These are phyloP conservation scores for Aspergillus asperescens DNA, from an alignment of 495 filamentous ascomycete species.

Conservation along the genomic window DNA sequence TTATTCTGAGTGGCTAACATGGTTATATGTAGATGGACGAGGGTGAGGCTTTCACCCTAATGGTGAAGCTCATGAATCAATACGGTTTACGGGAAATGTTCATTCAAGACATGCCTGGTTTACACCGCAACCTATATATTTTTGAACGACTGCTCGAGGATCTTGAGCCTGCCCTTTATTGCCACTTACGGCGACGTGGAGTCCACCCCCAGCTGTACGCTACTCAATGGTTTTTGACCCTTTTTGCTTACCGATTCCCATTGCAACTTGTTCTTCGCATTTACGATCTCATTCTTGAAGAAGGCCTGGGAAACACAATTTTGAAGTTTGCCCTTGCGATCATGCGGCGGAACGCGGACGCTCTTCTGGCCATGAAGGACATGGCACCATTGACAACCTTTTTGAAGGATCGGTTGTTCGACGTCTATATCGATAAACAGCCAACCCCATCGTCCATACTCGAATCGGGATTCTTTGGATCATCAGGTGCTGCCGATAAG, in stretches of 20 bases:
- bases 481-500: slow-evolving; percentile 82
- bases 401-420: slow-evolving; percentile 89
- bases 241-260: slow-evolving; percentile 98
- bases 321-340: slow-evolving; percentile 89
- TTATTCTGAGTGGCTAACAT: neutral
- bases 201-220: slow-evolving; percentile 92
- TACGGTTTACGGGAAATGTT: slow-evolving; percentile 92
- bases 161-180: slow-evolving; percentile 87
- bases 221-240: slow-evolving; percentile 97
- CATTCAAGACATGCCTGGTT: slow-evolving; percentile 90
- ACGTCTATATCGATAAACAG: slow-evolving; percentile 91
- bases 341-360: slow-evolving; percentile 84
- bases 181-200: slow-evolving; percentile 81
- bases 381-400: slow-evolving; percentile 83
- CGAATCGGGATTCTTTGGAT: slow-evolving; percentile 96
- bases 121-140: slow-evolving; percentile 89
- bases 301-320: slow-evolving; percentile 84
- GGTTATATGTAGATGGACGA: slow-evolving; percentile 73
- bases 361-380: slow-evolving; percentile 80
- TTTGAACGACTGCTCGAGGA: slow-evolving; percentile 95
- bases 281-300: slow-evolving; percentile 93
- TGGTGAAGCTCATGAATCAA: slow-evolving; percentile 94
- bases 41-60: slow-evolving; percentile 89
- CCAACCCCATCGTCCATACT: slow-evolving; percentile 82
- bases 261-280: slow-evolving; percentile 93